Evolutionary conservation across 495 filamentous ascomycete genomes (phyloP).

Genomic region (Annulohypoxylon moriforme): DNA sequence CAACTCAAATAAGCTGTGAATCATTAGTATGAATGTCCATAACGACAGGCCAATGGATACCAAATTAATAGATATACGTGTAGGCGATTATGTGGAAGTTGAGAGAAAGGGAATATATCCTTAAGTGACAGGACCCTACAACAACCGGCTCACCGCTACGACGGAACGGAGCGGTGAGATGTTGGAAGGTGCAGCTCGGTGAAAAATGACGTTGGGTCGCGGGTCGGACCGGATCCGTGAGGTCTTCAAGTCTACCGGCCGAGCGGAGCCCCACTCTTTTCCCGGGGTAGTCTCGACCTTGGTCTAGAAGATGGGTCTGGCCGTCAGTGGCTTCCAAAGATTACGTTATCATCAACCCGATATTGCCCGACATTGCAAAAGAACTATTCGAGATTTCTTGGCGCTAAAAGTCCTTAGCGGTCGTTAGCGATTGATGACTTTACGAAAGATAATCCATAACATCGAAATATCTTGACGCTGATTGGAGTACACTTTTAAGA

Average conservation of each 20-base stretch:
- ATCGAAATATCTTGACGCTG: slow-evolving; percentile 28
- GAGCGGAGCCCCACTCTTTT: slow-evolving; percentile 35
- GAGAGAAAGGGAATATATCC: not conserved
- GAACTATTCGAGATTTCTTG: slow-evolving; percentile 16
- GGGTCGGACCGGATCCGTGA: slow-evolving; percentile 42
- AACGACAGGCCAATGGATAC: not conserved
- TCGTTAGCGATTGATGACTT: slow-evolving; percentile 27
- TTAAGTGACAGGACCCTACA: not conserved
- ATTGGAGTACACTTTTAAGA: slow-evolving; percentile 23
- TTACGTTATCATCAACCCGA: slow-evolving; percentile 37
- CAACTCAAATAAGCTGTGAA: not conserved
- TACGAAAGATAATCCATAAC: slow-evolving; percentile 17
- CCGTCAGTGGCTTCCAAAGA: slow-evolving; percentile 3
- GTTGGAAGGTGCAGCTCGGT: slow-evolving; percentile 21
- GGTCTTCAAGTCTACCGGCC: slow-evolving; percentile 14
- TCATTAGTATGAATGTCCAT: not conserved
- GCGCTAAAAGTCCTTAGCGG: slow-evolving; percentile 13
- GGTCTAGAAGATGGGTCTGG: slow-evolving; percentile 25
- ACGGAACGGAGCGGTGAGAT: slow-evolving; percentile 16
- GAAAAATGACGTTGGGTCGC: slow-evolving; percentile 30
- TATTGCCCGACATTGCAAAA: slow-evolving; percentile 37
- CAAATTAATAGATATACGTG: not conserved
- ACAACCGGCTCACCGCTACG: not conserved
- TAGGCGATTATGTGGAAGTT: not conserved
- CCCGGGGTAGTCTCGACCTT: slow-evolving; percentile 38